These are phyloP conservation scores for Rhizodiscina lignyota DNA, from an alignment of 495 filamentous ascomycete genomes.

Conservation along the genomic window DNA sequence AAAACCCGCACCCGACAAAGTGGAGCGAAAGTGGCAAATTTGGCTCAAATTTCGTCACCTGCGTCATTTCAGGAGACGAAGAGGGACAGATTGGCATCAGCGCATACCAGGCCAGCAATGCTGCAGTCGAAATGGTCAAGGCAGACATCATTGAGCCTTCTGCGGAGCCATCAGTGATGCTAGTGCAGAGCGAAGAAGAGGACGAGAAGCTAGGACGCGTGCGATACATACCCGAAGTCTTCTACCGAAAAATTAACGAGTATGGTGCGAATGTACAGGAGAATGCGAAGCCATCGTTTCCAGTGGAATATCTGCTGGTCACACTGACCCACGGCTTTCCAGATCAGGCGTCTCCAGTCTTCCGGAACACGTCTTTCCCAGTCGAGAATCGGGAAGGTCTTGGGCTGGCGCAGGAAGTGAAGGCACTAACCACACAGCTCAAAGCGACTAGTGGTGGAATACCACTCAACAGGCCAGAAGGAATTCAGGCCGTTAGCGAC, in stretches of 20 bases:
- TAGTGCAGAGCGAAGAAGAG: slow-evolving; percentile 83
- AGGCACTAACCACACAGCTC: slow-evolving; percentile 42
- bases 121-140: slow-evolving; percentile 90
- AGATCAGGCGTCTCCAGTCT: slow-evolving; percentile 54
- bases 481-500: slow-evolving; percentile 59
- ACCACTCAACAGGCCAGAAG: slow-evolving; percentile 30
- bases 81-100: slow-evolving; percentile 75
- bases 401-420: slow-evolving; percentile 64
- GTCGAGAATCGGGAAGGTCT: slow-evolving; percentile 80
- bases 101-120: slow-evolving; percentile 85
- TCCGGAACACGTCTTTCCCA: slow-evolving; percentile 56
- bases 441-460: slow-evolving; percentile 36
- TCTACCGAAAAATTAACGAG: slow-evolving; percentile 89
- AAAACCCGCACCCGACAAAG: slow-evolving; percentile 78
- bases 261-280: slow-evolving; percentile 93
- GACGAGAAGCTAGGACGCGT: slow-evolving; percentile 51
- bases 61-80: slow-evolving; percentile 83
- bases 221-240: slow-evolving; percentile 93
- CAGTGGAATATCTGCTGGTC: slow-evolving; percentile 88
- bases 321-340: slow-evolving; percentile 96
- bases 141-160: slow-evolving; percentile 92
- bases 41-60: slow-evolving; percentile 94
- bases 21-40: slow-evolving; percentile 94
- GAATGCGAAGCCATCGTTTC: slow-evolving; percentile 91
- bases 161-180: slow-evolving; percentile 82